Percentiles rank a stretch among this genome's conserved stretches.
phyloP scores from a whole-genome alignment of 2,329 filamentous ascomycete species.

The Teratosphaeria epicoccoides region DNA sequence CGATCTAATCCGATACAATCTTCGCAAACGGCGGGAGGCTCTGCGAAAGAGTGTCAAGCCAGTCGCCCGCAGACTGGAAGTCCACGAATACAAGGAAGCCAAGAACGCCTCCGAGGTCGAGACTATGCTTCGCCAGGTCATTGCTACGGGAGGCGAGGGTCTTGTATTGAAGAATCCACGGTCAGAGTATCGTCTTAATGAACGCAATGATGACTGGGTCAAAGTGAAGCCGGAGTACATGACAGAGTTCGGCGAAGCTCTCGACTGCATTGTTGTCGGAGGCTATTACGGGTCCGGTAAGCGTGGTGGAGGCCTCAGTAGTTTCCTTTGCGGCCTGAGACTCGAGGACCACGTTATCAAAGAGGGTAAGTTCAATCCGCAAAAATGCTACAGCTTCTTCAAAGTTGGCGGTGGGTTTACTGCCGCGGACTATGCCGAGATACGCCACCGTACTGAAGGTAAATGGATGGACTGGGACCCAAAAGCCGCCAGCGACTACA shows the following conservation, averaged over 20 bases:
- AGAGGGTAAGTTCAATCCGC: slow-evolving; percentile 49
- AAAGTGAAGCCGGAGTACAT: slow-evolving; percentile 99
- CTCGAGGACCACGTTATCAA: slow-evolving; percentile 44
- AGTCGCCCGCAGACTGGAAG: slow-evolving; percentile 67
- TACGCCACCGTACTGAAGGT: slow-evolving; percentile 74
- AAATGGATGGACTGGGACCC: slow-evolving; percentile 85
- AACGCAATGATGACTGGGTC: slow-evolving; percentile 91
- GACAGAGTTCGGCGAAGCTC: slow-evolving; percentile 85
- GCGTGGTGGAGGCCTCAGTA: slow-evolving; percentile 71
- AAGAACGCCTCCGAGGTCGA: slow-evolving; percentile 64
- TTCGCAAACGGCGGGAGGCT: slow-evolving; percentile 68
- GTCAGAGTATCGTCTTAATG: slow-evolving; percentile 76
- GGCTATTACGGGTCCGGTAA: slow-evolving; percentile 86
- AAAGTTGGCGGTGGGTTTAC: slow-evolving; percentile 94
- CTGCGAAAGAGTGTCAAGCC: slow-evolving; percentile 60
- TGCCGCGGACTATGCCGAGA: slow-evolving; percentile 70
- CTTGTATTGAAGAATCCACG: slow-evolving; percentile 88
- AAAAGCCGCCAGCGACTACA: slow-evolving; percentile 63
- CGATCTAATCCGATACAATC: slow-evolving; percentile 67
- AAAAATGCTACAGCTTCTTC: slow-evolving; percentile 88
- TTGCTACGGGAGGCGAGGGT: slow-evolving; percentile 80
- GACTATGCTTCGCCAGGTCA: slow-evolving; percentile 64
- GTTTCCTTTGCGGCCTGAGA: slow-evolving; percentile 83
- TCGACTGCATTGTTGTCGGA: slow-evolving; percentile 82
- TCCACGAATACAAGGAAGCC: slow-evolving; percentile 62